Conservation (phyloP, 2,329 filamentous ascomycete species). For the Sporothrix pseudoabietina region DNA sequence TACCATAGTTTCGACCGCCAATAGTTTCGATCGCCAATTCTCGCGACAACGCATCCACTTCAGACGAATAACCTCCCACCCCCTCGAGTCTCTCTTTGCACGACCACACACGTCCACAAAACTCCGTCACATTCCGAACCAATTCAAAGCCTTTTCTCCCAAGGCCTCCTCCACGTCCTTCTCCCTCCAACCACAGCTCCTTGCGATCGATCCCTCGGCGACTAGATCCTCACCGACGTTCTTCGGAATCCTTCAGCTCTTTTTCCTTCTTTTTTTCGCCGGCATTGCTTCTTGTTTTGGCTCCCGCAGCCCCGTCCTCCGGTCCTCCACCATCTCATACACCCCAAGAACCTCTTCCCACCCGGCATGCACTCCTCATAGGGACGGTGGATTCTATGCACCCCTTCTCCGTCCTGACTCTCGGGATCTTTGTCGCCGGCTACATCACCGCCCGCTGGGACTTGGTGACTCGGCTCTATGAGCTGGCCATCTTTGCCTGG, state of each 20-base stretch:
- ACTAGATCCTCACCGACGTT: neutral
- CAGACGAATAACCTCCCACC: neutral
- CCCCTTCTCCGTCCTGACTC: constrained; percentile 93
- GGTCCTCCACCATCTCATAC: neutral
- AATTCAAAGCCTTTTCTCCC: neutral
- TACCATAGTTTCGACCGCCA: constrained; percentile 1
- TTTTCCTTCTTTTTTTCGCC: neutral
- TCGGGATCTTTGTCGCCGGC: constrained; percentile 98
- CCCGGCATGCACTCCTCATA: constrained; percentile 50
- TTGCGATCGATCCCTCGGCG: neutral
- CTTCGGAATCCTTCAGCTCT: neutral
- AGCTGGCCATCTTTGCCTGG: constrained; percentile 96
- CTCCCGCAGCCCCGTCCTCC: neutral
- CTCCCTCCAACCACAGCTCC: neutral
- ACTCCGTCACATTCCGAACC: neutral
- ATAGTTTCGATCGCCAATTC: constrained; percentile 7
- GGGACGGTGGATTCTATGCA: constrained; percentile 72
- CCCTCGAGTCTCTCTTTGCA: neutral
- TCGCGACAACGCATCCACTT: neutral
- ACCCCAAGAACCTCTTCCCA: neutral
- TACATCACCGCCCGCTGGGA: constrained; percentile 99
- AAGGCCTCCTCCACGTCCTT: neutral
- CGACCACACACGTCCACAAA: neutral
- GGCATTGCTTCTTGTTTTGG: neutral
- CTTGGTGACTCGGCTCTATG: constrained; percentile 93